Conservation (phyloP, 352 stramenopile species). For the Phytophthora hybrid region DNA sequence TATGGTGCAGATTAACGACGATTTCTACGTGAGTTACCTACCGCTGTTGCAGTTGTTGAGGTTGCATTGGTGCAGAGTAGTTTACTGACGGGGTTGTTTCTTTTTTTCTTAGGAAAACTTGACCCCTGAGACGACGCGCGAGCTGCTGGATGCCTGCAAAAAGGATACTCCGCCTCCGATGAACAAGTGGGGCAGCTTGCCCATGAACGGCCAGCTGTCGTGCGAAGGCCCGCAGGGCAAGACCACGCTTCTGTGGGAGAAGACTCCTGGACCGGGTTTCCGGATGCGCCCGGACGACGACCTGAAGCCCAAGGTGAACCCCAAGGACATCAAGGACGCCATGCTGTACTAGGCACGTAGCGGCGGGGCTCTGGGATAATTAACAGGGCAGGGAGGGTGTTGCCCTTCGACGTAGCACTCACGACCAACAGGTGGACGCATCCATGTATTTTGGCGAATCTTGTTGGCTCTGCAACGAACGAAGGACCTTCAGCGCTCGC, state of each 20-base stretch:
- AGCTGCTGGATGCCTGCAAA: slow-evolving; percentile 98
- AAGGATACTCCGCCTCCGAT: slow-evolving; percentile 92
- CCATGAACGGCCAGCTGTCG: slow-evolving; percentile 99
- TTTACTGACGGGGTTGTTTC: slow-evolving; percentile 13
- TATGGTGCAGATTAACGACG: slow-evolving; percentile 99
- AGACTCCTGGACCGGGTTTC: slow-evolving; percentile 85
- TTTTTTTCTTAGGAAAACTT: slow-evolving; percentile 93
- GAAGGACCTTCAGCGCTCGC: slow-evolving; percentile 30
- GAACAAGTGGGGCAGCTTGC: slow-evolving; percentile 98
- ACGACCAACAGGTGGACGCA: slow-evolving; percentile 27
- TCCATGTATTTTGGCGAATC: slow-evolving; percentile 35
- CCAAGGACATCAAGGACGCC: slow-evolving; percentile 91
- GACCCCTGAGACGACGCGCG: slow-evolving; percentile 96
- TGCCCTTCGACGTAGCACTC: slow-evolving; percentile 20
- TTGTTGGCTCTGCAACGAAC: slow-evolving; percentile 26
- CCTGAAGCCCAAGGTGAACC: slow-evolving; percentile 95
- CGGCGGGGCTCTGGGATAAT: slow-evolving; percentile 27
- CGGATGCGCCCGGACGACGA: slow-evolving; percentile 92
- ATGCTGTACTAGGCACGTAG: slow-evolving; percentile 83
- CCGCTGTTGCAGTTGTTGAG: neutral
- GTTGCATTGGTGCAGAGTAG: no score
- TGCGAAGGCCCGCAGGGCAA: slow-evolving; percentile 98
- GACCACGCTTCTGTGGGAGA: slow-evolving; percentile 92
- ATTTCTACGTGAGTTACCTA: slow-evolving; percentile 88
- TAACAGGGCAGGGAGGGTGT: slow-evolving; percentile 27